Conservation (phyloP, 805 yeast genomes). For the Candida incommunis region DNA sequence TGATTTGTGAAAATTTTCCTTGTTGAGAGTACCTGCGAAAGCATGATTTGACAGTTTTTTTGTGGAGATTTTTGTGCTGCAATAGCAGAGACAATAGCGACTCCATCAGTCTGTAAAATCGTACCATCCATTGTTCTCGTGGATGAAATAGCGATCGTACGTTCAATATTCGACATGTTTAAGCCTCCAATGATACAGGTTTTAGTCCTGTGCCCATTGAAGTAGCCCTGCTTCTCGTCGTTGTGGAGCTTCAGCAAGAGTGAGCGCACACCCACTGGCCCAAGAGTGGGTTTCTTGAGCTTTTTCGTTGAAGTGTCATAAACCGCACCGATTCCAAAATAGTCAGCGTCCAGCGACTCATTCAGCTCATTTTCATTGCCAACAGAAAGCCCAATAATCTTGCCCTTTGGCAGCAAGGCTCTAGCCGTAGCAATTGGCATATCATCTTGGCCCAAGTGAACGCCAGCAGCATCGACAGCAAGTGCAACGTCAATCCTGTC, state of each 20-base stretch:
- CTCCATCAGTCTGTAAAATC: conserved; percentile 51
- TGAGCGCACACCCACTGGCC: conserved; percentile 49
- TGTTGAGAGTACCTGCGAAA: conserved; percentile 1
- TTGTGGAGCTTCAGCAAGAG: conserved; percentile 34
- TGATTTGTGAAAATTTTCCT: background rate
- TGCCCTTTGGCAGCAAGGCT: conserved; percentile 51
- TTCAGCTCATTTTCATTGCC: conserved; percentile 39
- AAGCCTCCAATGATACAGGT: conserved; percentile 58
- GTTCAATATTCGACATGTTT: conserved; percentile 44
- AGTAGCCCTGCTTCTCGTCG: conserved; percentile 13
- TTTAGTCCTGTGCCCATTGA: no score
- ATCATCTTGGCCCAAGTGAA: conserved; percentile 89
- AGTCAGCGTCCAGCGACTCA: conserved; percentile 45
- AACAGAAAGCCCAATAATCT: conserved; percentile 70
- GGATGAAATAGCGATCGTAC: conserved; percentile 38
- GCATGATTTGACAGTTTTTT: conserved; percentile 31
- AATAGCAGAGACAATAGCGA: conserved; percentile 77
- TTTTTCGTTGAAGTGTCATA: conserved; percentile 64
- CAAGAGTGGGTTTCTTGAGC: conserved; percentile 43
- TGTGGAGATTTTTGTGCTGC: conserved; percentile 50
- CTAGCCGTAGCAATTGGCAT: conserved; percentile 50
- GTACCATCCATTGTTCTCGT: conserved; percentile 15
- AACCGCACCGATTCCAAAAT: conserved; percentile 69
- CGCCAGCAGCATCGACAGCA: conserved; percentile 81
- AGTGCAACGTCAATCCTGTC: conserved; percentile 82